These are phyloP conservation scores for Chamaenerion angustifolium DNA, from an alignment of 345 rosid genomes.

Conservation along the genomic window DNA sequence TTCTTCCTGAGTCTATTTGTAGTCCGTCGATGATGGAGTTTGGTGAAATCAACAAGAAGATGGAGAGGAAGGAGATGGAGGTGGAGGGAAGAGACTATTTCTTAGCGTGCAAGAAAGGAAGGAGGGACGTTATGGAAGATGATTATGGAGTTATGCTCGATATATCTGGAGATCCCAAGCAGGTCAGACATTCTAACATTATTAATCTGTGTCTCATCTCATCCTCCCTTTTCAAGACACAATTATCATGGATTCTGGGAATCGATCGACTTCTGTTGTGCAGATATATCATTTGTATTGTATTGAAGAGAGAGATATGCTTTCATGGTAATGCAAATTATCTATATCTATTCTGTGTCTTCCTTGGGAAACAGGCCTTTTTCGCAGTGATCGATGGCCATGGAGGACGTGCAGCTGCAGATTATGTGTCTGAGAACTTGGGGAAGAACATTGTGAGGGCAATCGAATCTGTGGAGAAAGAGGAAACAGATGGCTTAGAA, in stretches of 20 bases:
- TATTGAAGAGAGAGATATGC: too few relatives aligned
- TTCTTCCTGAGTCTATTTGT: slow-evolving; percentile 17
- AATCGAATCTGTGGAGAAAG: slow-evolving; percentile 8
- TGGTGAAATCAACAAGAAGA: slow-evolving; percentile 7
- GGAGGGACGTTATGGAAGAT: slow-evolving; percentile 38
- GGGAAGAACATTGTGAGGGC: slow-evolving; percentile 34
- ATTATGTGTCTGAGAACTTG: slow-evolving; percentile 28
- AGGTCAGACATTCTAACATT: slow-evolving; percentile 13
- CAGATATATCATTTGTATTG: too few relatives aligned
- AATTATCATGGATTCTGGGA: too few relatives aligned
- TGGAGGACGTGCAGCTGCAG: slow-evolving; percentile 32
- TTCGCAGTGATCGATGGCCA: slow-evolving; percentile 44
- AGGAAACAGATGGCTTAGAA: slow-evolving; percentile 3
- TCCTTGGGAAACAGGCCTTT: slow-evolving; percentile 16
- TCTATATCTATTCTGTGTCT: too few relatives aligned
- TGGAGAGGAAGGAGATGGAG: slow-evolving; percentile 19
- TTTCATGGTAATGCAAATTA: too few relatives aligned
- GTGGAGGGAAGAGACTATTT: slow-evolving; percentile 24
- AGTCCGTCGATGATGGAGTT: slow-evolving; percentile 3
- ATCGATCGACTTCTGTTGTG: too few relatives aligned
- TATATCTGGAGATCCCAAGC: slow-evolving; percentile 30
- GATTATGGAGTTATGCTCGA: slow-evolving; percentile 21
- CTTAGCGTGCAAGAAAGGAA: slow-evolving; percentile 33
- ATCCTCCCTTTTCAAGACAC: too few relatives aligned
- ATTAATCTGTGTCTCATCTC: too few relatives aligned